These are phyloP conservation scores for Inga laurina DNA, from an alignment of 306 rosid species.

Conservation along the genomic window DNA sequence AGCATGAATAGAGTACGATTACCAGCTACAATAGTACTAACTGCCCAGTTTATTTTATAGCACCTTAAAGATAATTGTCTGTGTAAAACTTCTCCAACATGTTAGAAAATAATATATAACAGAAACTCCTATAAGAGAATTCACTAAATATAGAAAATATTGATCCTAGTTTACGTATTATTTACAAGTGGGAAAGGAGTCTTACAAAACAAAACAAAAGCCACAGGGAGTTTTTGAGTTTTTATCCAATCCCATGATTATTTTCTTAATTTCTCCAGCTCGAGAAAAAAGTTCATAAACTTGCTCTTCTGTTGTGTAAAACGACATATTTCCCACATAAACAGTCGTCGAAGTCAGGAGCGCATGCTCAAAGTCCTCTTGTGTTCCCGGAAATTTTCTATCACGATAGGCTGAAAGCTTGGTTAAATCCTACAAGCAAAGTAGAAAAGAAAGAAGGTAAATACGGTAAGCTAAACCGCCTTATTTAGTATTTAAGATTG, in stretches of 20 bases:
- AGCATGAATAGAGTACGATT: not conserved
- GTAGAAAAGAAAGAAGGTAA: not conserved
- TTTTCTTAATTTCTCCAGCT: slow-evolving; percentile 95
- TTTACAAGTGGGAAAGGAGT: slow-evolving; percentile 3
- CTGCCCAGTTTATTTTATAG: not conserved
- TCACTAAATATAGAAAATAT: not conserved
- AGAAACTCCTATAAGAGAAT: not conserved
- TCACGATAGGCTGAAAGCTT: slow-evolving; percentile 89
- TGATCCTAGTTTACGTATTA: not conserved
- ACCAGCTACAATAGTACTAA: not conserved
- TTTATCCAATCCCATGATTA: slow-evolving; percentile 98
- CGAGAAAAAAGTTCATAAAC: slow-evolving; percentile 86
- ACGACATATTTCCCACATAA: slow-evolving; percentile 92
- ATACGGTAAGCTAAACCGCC: not conserved
- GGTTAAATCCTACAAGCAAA: slow-evolving; percentile 57
- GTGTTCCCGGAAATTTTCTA: slow-evolving; percentile 80
- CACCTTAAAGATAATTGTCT: not conserved
- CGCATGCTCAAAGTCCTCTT: slow-evolving; percentile 85
- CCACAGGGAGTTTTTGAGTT: slow-evolving; percentile 95
- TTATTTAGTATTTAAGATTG: not conserved
- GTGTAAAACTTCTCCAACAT: not conserved
- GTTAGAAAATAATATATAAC: not conserved
- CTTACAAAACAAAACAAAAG: slow-evolving; percentile 88
- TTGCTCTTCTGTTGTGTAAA: slow-evolving; percentile 96
- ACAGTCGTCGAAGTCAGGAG: slow-evolving; percentile 65